Base-by-base conservation (phyloP, 2,329 filamentous ascomycete genomes). In the Colletotrichum tabaci region DNA sequence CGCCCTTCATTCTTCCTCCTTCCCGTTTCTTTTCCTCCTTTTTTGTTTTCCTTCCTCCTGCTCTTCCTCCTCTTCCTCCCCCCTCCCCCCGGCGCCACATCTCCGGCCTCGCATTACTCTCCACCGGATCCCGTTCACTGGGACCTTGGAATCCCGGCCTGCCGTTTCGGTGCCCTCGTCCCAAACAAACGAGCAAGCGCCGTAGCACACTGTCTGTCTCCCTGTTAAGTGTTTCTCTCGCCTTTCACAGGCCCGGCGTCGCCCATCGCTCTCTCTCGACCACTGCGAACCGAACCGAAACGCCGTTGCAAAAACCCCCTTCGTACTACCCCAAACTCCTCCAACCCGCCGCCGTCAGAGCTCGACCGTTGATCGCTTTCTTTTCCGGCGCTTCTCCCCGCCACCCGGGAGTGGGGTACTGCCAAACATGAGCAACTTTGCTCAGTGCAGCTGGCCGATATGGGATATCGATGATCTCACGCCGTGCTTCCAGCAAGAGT, bases 401-500 rank as follows among this genome's bases (percentile, higher is more conserved):
- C 61, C 64, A 66, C 55, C 47, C 49, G 60, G 65, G 62, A 72
- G 64, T 68, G 60, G 69, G 65, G 60, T 61, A 61, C 72, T 71
- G 67, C 72, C 72, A 77, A 81, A 75, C 74, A 85, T 86, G 83
- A 82, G 84, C 70, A 61, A 42, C 76, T 87, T 88, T 80, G 87
- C 86, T 78, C 85, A 84, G 72, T 90, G 88, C 79, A 80, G 83
- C 61, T 87, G 85, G 87, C 87, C 88, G 62, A 82, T 90, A 79
- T 92, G 90, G 90, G 84, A 82, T 74, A 81, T 88, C 73, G 90
- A 92, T 81, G 90, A 92, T 82, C 88, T 92, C 76, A 88, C 86
- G 53, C 82, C 84, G 63, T 92, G 90, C 80, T 91, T 92, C 78
- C 88, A 88, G 76, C 84, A 87, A 83, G 90, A 94, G 92, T 94